A percentile compares a stretch with the other conserved stretches of the same genome.
phyloP scores from a whole-genome alignment of 163 green algal genomes.

The Coccomyxa subellipsoidea region DNA sequence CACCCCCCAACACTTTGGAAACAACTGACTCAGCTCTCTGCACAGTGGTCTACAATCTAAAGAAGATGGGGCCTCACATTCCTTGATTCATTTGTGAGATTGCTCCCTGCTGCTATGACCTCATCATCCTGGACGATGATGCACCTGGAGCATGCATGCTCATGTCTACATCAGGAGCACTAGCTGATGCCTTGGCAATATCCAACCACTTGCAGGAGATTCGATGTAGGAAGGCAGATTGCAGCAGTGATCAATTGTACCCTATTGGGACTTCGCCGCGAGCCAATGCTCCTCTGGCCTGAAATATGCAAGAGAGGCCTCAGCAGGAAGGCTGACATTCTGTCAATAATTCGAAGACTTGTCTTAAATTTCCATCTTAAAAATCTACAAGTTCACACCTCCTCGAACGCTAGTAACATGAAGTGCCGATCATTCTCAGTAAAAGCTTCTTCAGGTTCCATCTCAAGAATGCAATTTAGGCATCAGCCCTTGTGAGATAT shows the following conservation, averaged over 20 bases:
- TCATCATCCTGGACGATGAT: conserved; percentile 58
- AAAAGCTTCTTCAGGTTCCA: background rate
- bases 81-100: conserved; percentile 75
- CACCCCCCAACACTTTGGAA: no score
- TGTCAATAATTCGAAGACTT: background rate
- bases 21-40: background rate
- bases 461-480: no score
- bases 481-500: no score
- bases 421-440: background rate
- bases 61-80: conserved; percentile 80
- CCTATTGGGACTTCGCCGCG: background rate
- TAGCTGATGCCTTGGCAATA: no score
- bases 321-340: background rate
- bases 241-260: background rate
- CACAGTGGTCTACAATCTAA: background rate
- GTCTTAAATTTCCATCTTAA: background rate
- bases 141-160: conserved; percentile 45
- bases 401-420: background rate
- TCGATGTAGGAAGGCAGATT: no score
- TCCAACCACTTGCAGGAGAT: no score
- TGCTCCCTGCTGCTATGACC: conserved; percentile 69
- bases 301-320: background rate
- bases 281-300: background rate
- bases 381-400: background rate
- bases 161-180: background rate